phyloP scores from a whole-genome alignment of 805 yeast genomes.

The Starmerella floris region DNA sequence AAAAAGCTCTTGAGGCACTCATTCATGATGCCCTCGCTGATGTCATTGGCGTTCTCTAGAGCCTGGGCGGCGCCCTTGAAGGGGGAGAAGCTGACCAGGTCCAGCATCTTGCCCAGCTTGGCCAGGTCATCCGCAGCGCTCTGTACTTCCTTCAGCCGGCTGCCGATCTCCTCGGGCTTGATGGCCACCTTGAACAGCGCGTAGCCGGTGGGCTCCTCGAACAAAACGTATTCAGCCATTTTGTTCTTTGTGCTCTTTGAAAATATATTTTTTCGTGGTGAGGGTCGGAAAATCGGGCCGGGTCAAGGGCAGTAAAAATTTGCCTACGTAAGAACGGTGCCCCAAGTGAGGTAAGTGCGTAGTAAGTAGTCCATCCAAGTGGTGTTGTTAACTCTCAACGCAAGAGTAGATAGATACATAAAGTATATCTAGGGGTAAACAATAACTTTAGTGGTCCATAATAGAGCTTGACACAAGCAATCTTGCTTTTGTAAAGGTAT shows the following conservation, averaged over 20 bases:
- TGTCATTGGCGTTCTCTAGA: slow-evolving; percentile 92
- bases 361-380: too few relatives aligned
- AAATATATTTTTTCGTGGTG: not conserved
- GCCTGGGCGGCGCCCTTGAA: slow-evolving; percentile 99
- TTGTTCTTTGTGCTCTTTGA: not conserved
- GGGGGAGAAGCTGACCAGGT: slow-evolving; percentile 90
- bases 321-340: not conserved
- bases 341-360: not conserved
- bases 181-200: slow-evolving; percentile 87
- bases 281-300: not conserved
- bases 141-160: slow-evolving; percentile 88
- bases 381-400: too few relatives aligned
- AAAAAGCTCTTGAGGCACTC: slow-evolving; percentile 81
- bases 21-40: slow-evolving; percentile 90
- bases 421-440: too few relatives aligned
- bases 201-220: slow-evolving; percentile 97
- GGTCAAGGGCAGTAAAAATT: slow-evolving; percentile 1
- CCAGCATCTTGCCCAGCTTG: slow-evolving; percentile 81
- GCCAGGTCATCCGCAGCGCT: slow-evolving; percentile 74
- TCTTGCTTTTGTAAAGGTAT: not conserved
- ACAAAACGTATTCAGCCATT: slow-evolving; percentile 82
- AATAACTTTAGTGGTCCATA: too few relatives aligned
- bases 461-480: too few relatives aligned
- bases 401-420: too few relatives aligned
- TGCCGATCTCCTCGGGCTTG: slow-evolving; percentile 89